Evolutionary conservation across 1,139 yeast species (phyloP), one percentile per base, ranked within the genome.

Genomic region (Fermentozyma sake): DNA sequence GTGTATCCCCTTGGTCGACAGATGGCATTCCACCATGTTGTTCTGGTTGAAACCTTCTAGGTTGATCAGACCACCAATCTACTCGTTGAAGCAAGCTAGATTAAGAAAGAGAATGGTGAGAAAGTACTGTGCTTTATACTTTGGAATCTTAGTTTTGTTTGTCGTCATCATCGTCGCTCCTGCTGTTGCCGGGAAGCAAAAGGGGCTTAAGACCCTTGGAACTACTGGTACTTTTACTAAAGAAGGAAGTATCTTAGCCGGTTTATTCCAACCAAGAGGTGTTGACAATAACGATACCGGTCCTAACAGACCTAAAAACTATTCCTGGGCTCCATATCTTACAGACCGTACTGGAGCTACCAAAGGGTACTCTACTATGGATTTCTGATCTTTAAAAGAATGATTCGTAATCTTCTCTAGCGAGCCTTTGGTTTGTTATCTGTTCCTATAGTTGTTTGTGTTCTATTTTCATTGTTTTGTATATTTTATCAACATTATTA

Each of bases 21-120:
- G 89, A 70, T 87, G 95, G 95, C 99, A 91, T 66, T 89, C 98
- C 26, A 83, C 89, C 64, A 80, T 91, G 91, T 75, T 91, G 64
- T 91, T 91, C 79, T 91, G 99, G 99, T 80, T 91, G 65, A 85
- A 87, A 61, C 98, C 98, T 39, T 81, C 94, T 37, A 82, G 95
- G 67, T 96, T 91, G 69, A 91, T 91, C 53, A 85, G 99, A 64
- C 98, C 97, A 42, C 99, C 98, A 48, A 91, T 93, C 55, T 93
- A 86, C 67, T 87, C 97, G 11, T 72, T 91, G 68, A 91, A 93
- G 67, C 98, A 93, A 68, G 93, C 94, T 42, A 82, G 89, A 67
- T 79, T 93, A 59, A 84, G 99, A 71, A 89, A 85, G 83, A 81
- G 98, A 68, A 91, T 93, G 96, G 96, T 93, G 26, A 81, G 86